These are phyloP conservation scores for Cadophora malorum DNA, from an alignment of 2,329 filamentous ascomycete genomes.

Conservation along the genomic window DNA sequence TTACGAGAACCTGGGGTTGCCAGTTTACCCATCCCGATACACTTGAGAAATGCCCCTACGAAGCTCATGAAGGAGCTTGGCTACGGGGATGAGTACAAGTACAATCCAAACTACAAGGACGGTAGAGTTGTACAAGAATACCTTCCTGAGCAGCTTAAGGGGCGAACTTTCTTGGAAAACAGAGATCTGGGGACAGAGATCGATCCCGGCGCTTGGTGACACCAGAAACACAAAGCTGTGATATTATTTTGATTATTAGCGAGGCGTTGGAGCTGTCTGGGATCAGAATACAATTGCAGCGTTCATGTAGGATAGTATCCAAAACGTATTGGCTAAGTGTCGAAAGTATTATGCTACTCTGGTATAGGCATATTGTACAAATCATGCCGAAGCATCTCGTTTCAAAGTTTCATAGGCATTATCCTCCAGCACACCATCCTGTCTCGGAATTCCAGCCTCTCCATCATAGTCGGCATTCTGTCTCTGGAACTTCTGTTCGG, in stretches of 20 bases:
- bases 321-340: conserved; percentile 4
- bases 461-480: conserved; percentile 37
- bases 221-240: neutral
- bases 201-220: conserved; percentile 60
- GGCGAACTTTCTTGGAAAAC: conserved; percentile 78
- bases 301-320: conserved; percentile 23
- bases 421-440: conserved; percentile 33
- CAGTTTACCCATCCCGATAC: conserved; percentile 80
- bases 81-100: conserved; percentile 92
- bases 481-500: conserved; percentile 51
- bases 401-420: conserved; percentile 36
- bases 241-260: conserved; percentile 22
- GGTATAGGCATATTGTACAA: neutral
- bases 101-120: conserved; percentile 87
- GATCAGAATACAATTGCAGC: conserved; percentile 12
- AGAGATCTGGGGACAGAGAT: conserved; percentile 78
- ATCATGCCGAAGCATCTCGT: conserved; percentile 35
- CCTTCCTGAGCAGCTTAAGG: conserved; percentile 77
- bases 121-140: conserved; percentile 88
- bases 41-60: conserved; percentile 91
- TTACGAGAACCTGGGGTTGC: conserved; percentile 85
- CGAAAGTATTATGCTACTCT: neutral
- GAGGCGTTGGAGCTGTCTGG: conserved; percentile 32
- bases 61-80: conserved; percentile 91
- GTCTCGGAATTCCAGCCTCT: conserved; percentile 35